Conservation (phyloP, 305 asterid genomes). For the Caryopteris hybrid region DNA sequence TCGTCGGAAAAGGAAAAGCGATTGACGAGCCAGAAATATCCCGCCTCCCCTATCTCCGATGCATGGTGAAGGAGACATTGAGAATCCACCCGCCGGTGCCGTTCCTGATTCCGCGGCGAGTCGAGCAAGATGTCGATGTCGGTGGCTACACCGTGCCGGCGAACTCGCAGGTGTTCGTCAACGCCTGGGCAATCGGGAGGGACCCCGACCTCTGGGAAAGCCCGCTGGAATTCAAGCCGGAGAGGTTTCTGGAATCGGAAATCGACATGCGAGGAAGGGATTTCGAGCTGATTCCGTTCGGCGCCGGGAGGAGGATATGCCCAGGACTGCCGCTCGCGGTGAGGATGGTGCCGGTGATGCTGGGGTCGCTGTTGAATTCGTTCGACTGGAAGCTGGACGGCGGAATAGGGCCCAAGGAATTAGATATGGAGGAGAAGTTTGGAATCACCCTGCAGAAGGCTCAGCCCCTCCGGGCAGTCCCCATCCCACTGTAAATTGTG, state of each 20-base stretch:
- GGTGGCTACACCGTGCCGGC: constrained; percentile 38
- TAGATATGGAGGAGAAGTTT: constrained; percentile 55
- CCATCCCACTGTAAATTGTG: constrained; percentile 23
- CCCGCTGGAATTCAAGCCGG: constrained; percentile 45
- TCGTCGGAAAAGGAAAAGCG: constrained; percentile 37
- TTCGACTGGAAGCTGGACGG: constrained; percentile 54
- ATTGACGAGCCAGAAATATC: constrained; percentile 35
- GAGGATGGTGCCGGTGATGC: constrained; percentile 44
- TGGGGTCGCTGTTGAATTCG: constrained; percentile 51
- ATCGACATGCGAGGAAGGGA: constrained; percentile 39
- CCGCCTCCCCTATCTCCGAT: constrained; percentile 41
- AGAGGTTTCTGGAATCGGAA: constrained; percentile 43
- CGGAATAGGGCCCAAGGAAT: constrained; percentile 24
- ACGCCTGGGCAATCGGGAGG: constrained; percentile 56
- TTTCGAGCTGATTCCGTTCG: constrained; percentile 55
- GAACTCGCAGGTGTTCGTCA: constrained; percentile 37
- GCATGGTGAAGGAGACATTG: constrained; percentile 46
- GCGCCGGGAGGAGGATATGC: constrained; percentile 64
- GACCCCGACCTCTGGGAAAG: constrained; percentile 37
- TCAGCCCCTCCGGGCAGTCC: constrained; percentile 41
- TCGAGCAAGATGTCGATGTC: constrained; percentile 35
- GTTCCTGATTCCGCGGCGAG: constrained; percentile 46
- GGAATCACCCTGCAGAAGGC: constrained; percentile 53
- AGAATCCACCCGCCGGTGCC: constrained; percentile 51
- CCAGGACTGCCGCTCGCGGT: constrained; percentile 54